Conservation (phyloP, 345 rosid species). For the Arabis alpina region DNA sequence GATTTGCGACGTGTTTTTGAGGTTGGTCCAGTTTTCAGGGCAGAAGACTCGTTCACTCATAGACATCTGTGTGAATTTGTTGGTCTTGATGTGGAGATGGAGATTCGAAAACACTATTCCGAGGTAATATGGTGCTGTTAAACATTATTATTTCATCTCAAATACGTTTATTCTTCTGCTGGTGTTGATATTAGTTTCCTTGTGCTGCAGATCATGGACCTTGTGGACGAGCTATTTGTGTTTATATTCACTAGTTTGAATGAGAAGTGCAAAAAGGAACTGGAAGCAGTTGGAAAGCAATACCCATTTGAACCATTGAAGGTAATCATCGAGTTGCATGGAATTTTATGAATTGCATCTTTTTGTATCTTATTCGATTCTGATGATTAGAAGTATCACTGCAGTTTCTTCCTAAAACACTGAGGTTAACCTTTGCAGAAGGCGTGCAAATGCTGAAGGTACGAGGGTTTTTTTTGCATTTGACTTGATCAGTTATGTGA, state of each 20-base stretch:
- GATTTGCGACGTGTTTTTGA: slow-evolving; percentile 73
- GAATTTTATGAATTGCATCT: background rate
- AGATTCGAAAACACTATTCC: slow-evolving; percentile 62
- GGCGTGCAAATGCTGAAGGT: slow-evolving; percentile 81
- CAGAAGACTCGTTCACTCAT: slow-evolving; percentile 79
- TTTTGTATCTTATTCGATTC: slow-evolving; percentile 3
- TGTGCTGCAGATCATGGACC: slow-evolving; percentile 73
- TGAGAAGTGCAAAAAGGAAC: slow-evolving; percentile 65
- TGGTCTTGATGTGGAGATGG: slow-evolving; percentile 87
- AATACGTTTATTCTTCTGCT: background rate
- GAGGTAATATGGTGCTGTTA: slow-evolving; percentile 51
- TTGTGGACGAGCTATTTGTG: slow-evolving; percentile 65
- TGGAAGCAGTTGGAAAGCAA: slow-evolving; percentile 72
- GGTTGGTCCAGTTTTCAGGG: slow-evolving; percentile 85
- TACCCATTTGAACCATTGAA: slow-evolving; percentile 81
- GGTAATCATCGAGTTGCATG: slow-evolving; percentile 44
- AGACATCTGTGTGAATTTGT: slow-evolving; percentile 76
- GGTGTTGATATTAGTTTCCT: background rate
- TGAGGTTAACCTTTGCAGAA: slow-evolving; percentile 70
- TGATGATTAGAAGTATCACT: slow-evolving; percentile 24
- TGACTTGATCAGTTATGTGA: too few species aligned
- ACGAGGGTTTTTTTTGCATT: too few species aligned
- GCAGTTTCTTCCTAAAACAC: slow-evolving; percentile 67
- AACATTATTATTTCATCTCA: background rate
- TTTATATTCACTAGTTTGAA: slow-evolving; percentile 68